Evolutionary conservation across 2,329 filamentous ascomycete genomes (phyloP).

Genomic region (Neofusicoccum ribis): DNA sequence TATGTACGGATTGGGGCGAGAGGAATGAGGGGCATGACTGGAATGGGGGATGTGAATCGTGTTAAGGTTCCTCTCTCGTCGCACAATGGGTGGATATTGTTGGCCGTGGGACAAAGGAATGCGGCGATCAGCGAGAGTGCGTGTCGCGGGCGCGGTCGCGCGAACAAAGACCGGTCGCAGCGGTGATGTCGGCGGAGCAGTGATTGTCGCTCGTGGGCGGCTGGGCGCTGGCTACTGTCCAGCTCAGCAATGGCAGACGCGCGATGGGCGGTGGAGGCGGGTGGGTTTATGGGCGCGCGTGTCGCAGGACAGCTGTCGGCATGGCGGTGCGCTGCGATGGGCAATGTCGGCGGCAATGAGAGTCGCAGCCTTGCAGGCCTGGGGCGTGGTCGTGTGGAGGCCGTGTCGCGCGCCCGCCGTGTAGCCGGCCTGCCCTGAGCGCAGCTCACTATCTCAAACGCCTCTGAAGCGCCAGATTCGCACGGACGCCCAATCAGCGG

Average conservation of each 20-base stretch:
- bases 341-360: slow-evolving; percentile 17
- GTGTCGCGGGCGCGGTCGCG: slow-evolving; percentile 1
- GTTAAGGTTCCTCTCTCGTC: neutral
- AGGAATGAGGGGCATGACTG: slow-evolving; percentile 18
- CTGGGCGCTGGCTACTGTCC: neutral
- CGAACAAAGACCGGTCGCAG: neutral
- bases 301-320: slow-evolving; percentile 1
- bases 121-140: slow-evolving; percentile 7
- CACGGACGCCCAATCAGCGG: slow-evolving; percentile 3
- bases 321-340: neutral
- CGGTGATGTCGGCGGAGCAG: neutral
- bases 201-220: slow-evolving; percentile 1
- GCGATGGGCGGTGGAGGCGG: slow-evolving; percentile 6
- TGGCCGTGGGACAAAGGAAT: slow-evolving; percentile 19
- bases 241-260: neutral
- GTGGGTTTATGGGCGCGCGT: neutral
- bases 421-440: neutral
- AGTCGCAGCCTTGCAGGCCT: slow-evolving; percentile 15
- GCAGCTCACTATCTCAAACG: slow-evolving; percentile 1
- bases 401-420: slow-evolving; percentile 2
- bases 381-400: neutral
- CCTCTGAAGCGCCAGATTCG: neutral
- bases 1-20: slow-evolving; percentile 5
- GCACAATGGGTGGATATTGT: slow-evolving; percentile 20
- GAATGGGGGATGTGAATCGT: neutral